Evolutionary conservation across 2,329 filamentous ascomycete genomes (phyloP), one percentile per base, ranked within the genome.

Genomic region (Colletotrichum plurivorum): DNA sequence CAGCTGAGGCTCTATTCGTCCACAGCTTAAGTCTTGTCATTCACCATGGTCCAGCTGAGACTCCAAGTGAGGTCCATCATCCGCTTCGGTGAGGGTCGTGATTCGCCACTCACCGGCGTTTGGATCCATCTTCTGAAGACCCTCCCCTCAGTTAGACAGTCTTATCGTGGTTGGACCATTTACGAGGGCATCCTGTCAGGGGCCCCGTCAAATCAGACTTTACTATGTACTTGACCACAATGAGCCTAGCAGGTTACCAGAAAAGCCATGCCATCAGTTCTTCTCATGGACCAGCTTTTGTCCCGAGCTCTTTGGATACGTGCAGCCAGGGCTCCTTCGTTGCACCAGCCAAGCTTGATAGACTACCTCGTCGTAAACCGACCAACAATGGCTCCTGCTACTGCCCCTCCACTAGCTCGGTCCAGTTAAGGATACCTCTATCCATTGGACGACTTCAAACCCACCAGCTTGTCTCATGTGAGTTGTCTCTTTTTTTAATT

Each of bases 151-250:
- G 54, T 48, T 53, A 9, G 25, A 45, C n/a, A n/a, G 27, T 45
- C 51, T 67, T 51, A 63, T 64, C 75, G 77, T 83, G 81, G 80
- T 83, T 83, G 81, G 81, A 81, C 76, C 67, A 69, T 76, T 80
- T 83, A 83, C 81, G 81, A 79, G 64, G 13, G 22, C 52, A 25
- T 36, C 57, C 46, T 54, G 41, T 10, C 12, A 3, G 53, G 39
- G 18, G 18, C 46, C 27, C 43, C 58, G 62, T 58, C 55, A 48
- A 53, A 68, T 46, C 67, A 48, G 48, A 56, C 56, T 48, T 49
- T 60, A 45, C 22, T 5, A 25, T 25, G 22, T 25, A 25, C 62
- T 55, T 61, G 62, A 52, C 55, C 66, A 25, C 22, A 69, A 56
- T 36, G 31, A 56, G 67, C 45, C 16, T 69, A 66, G 62, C 36